Percentiles rank a stretch among this genome's conserved stretches.
phyloP scores from a whole-genome alignment of 2,329 filamentous ascomycete genomes.

The Neonectria coccinea region DNA sequence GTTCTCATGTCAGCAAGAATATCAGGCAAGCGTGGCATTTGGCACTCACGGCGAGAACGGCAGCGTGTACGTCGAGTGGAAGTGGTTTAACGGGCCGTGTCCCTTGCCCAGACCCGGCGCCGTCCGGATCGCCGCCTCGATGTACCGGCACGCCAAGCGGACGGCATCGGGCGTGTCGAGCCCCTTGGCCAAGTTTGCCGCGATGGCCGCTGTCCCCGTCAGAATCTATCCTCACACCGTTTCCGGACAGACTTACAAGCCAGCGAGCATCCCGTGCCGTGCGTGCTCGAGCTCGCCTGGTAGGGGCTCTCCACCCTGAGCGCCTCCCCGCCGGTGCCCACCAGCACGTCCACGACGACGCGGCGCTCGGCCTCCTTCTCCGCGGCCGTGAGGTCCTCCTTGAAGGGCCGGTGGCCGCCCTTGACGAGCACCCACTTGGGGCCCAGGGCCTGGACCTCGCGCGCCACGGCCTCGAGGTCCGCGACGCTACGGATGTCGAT shows the following conservation, averaged over 20 bases:
- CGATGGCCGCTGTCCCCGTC: constrained; percentile 71
- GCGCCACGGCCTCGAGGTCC: constrained; percentile 77
- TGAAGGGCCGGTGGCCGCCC: constrained; percentile 89
- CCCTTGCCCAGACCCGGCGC: constrained; percentile 74
- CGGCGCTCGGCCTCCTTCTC: constrained; percentile 68
- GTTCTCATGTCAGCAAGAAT: no score
- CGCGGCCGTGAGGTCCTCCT: constrained; percentile 70
- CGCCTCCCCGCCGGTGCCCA: constrained; percentile 66
- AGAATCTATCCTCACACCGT: neutral
- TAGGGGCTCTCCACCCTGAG: constrained; percentile 77
- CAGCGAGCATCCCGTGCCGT: constrained; percentile 94
- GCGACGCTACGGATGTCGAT: constrained; percentile 64
- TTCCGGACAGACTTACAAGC: constrained; percentile 71
- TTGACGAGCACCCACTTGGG: constrained; percentile 88
- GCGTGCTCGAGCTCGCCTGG: constrained; percentile 81
- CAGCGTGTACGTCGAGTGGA: constrained; percentile 75
- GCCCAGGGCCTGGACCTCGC: constrained; percentile 73
- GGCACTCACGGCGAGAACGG: constrained; percentile 73
- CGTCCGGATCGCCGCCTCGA: constrained; percentile 77
- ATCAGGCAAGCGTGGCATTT: no score
- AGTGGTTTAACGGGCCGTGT: constrained; percentile 81
- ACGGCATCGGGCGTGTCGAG: constrained; percentile 69
- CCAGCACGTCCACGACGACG: constrained; percentile 81
- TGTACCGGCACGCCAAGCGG: constrained; percentile 75
- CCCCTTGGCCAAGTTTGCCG: constrained; percentile 76